Evolutionary conservation across 768 basidiomycete species (phyloP), one percentile per base, ranked within the genome.

Genomic region (Agrocybe chaxingu): DNA sequence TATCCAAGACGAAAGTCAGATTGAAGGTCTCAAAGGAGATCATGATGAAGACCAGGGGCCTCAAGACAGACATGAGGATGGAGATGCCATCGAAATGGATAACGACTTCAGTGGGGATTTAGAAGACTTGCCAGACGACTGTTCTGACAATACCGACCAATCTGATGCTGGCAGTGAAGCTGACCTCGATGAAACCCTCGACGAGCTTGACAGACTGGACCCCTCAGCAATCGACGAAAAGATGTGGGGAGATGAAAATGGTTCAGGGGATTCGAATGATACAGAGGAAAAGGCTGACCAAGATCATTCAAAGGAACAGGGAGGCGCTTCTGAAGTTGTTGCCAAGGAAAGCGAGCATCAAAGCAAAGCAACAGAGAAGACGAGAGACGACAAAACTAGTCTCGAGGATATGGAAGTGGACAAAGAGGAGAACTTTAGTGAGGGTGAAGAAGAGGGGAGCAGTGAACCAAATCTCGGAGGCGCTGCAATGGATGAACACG

Each of bases 1-100:
- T 62, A 94, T 98, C 47, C 86, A 95, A 62, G 94, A 98, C 50
- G 94, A 98, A 69, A 88, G 89, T 60, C 96, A 99, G 60, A 89
- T 98, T 6, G 97, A 99, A 60, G 97, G 97, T 0, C 73, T 98
- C 18, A 80, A 85, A 63, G 88, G 81, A 10, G 85, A 90, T 13
- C 75, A 78, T 19, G 67, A 64, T 2, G 74, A 78, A 8, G 67
- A 66, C 11, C 68, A 79, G 12, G 76, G 80, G 18, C 66, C 71
- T 8, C 68, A 75, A 7, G 69, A 77, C 11, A 61, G 71, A 11
- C 68, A 76, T 19, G 82, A 84, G 48, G 79, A 87, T 36, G 80
- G 84, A 36, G 84, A 92, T 48, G 89, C 91, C 3, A 80, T 98
- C 40, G 93, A 97, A 69, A 95, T 98, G 90, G 79, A 77, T 46